Base-by-base conservation (phyloP, 345 rosid species). In the Acer yangbiense region DNA sequence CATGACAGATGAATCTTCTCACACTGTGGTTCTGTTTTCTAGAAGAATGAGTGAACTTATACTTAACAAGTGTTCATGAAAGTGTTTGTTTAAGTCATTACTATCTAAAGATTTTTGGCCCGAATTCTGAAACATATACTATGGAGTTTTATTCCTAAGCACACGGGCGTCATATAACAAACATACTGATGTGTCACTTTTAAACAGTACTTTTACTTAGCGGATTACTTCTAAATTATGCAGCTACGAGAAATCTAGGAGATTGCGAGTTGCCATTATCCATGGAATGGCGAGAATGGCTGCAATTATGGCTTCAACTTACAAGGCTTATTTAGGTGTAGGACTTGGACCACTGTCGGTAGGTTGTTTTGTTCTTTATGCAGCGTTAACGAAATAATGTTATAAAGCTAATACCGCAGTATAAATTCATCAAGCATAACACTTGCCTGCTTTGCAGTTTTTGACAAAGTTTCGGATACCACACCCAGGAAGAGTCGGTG, bases 241-340 rank as follows among this genome's bases (percentile, higher is more conserved):
- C 32, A 92, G 99, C 82, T 92, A 92, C 13, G 99, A 92, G 88
- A 87, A 77, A 41, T 82, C 93, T 41, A 89, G 99, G 85, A 87
- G 82, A 80, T 81, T 94, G 18, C 88, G 97, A 82, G 99, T 92
- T 21, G 94, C 97, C 41, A 66, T 90, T 71, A 89, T 96, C 78
- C 98, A 96, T 82, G 87, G 91, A 46, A 87, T 96, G 97, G 97
- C 99, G 71, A 94, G 99, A 81, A 84, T 86, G 92, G 97, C 98
- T 65, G 97, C 99, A 70, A 88, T 91, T 8, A 96, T 96, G 99
- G 98, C 97, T 75, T 92, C 98, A 7, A 90, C 97, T 75, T 96
- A 94, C 83, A 94, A 91, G 86, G 92, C 93, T n/a, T 94, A 92
- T 87, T 78, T 96, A 78, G 99, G 97, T 61, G 97, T 96, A 77